Conservation (phyloP, 1,284 basidiomycete species). For the Heterobasidion irregulare region DNA sequence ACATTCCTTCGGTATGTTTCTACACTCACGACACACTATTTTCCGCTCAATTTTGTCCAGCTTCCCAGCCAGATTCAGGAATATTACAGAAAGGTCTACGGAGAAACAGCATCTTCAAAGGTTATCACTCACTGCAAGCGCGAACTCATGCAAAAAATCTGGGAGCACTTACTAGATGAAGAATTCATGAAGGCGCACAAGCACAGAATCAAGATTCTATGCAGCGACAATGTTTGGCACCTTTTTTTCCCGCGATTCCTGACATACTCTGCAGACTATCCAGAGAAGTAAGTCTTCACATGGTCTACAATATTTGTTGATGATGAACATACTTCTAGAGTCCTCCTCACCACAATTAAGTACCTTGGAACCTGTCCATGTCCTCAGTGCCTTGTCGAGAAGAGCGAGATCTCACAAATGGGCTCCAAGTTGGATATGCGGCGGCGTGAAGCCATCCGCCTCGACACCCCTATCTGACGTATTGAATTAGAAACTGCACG, state of each 20-base stretch:
- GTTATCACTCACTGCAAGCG: not conserved
- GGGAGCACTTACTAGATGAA: not conserved
- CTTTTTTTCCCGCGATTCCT: not conserved
- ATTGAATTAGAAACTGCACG: not conserved
- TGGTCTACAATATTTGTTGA: not conserved
- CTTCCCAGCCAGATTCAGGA: too few relatives aligned
- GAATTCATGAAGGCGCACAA: not conserved
- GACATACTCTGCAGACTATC: constrained; percentile 2
- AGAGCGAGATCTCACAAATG: constrained; percentile 4
- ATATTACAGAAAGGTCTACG: too few relatives aligned
- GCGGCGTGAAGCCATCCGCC: not conserved
- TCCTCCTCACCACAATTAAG: constrained; percentile 10
- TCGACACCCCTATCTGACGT: not conserved
- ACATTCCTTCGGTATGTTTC: not conserved
- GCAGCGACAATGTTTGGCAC: not conserved
- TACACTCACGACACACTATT: too few relatives aligned
- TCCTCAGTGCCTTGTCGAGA: constrained; percentile 11
- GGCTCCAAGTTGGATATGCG: constrained; percentile 9
- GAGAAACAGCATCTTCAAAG: too few relatives aligned
- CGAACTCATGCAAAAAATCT: not conserved
- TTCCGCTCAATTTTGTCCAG: too few relatives aligned
- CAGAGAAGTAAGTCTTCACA: not conserved
- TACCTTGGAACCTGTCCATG: constrained; percentile 11
- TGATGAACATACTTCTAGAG: constrained; percentile 3
- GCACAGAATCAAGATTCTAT: not conserved